A percentile compares a stretch with the other conserved stretches of the same genome.
phyloP scores from a whole-genome alignment of 75 land plant genomes.

The Cryptomeria japonica region DNA sequence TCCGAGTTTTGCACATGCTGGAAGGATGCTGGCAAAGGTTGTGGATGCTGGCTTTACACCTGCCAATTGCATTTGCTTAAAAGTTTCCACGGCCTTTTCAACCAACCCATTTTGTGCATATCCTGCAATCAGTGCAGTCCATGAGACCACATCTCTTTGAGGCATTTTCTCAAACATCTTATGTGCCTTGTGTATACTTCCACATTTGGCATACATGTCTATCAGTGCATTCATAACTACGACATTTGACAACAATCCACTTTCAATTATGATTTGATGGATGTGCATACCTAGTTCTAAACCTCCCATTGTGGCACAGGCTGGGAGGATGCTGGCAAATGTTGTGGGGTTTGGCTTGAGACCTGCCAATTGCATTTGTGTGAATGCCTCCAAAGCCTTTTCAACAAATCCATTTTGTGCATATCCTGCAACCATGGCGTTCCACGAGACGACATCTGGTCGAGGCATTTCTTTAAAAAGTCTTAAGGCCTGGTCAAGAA shows the following conservation, averaged over 20 bases:
- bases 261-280: conserved; percentile 16
- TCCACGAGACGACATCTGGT: conserved; percentile 30
- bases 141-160: conserved; percentile 24
- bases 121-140: conserved; percentile 34
- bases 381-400: conserved; percentile 20
- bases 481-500: conserved; percentile 5
- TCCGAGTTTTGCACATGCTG: conserved; percentile 30
- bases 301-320: conserved; percentile 17
- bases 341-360: conserved; percentile 21
- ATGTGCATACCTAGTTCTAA: conserved; percentile 20
- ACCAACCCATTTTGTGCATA: conserved; percentile 25
- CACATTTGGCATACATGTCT: conserved; percentile 20
- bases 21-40: conserved; percentile 26
- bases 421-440: conserved; percentile 31
- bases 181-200: conserved; percentile 18
- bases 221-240: conserved; percentile 27
- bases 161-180: conserved; percentile 27
- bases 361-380: conserved; percentile 23
- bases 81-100: conserved; percentile 24
- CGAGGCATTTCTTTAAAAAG: conserved; percentile 24
- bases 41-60: conserved; percentile 19
- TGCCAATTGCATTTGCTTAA: conserved; percentile 14
- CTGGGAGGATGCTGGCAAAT: conserved; percentile 21
- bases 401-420: conserved; percentile 18
- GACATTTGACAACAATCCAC: conserved; percentile 15